These are phyloP conservation scores for Leccinum sublutescens DNA, from an alignment of 768 basidiomycete species.

Conservation along the genomic window DNA sequence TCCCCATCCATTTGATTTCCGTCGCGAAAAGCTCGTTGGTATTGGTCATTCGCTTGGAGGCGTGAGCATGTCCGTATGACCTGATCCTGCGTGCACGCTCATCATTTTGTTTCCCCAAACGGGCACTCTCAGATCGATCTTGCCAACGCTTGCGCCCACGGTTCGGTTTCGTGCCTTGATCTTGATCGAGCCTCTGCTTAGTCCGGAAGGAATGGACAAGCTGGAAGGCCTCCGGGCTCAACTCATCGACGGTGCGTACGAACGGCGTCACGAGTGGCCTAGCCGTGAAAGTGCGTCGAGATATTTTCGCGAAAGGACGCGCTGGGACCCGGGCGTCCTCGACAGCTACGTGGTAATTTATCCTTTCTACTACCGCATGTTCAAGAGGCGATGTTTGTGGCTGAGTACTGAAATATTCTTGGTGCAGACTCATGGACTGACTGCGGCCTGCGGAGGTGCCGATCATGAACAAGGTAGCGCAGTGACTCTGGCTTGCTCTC, in stretches of 20 bases:
- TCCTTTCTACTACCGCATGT: background rate
- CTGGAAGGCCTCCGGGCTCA: slow-evolving; percentile 39
- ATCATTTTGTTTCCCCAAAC: slow-evolving; percentile 1
- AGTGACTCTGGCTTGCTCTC: slow-evolving; percentile 55
- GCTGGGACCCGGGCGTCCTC: slow-evolving; percentile 56
- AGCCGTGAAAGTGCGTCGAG: slow-evolving; percentile 41
- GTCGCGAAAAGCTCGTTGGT: slow-evolving; percentile 51
- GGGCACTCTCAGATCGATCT: slow-evolving; percentile 42
- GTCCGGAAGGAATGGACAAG: slow-evolving; percentile 44
- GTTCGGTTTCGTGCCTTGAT: slow-evolving; percentile 51
- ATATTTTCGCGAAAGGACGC: slow-evolving; percentile 36
- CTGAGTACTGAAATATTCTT: background rate
- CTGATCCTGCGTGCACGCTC: background rate
- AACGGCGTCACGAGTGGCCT: slow-evolving; percentile 53
- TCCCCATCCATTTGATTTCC: slow-evolving; percentile 47
- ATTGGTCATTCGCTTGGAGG: slow-evolving; percentile 71
- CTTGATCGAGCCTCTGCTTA: slow-evolving; percentile 65
- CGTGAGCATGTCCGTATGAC: slow-evolving; percentile 51
- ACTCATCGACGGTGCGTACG: slow-evolving; percentile 48
- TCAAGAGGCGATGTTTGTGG: background rate
- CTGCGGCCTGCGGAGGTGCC: slow-evolving; percentile 32
- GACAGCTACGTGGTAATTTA: slow-evolving; percentile 51
- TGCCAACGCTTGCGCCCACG: slow-evolving; percentile 46
- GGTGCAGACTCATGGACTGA: slow-evolving; percentile 46
- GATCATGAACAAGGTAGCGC: slow-evolving; percentile 30